Percentiles rank a stretch among this genome's conserved stretches.
Conservation (phyloP, 106 monocot genomes). For the Agapanthus africanus region DNA sequence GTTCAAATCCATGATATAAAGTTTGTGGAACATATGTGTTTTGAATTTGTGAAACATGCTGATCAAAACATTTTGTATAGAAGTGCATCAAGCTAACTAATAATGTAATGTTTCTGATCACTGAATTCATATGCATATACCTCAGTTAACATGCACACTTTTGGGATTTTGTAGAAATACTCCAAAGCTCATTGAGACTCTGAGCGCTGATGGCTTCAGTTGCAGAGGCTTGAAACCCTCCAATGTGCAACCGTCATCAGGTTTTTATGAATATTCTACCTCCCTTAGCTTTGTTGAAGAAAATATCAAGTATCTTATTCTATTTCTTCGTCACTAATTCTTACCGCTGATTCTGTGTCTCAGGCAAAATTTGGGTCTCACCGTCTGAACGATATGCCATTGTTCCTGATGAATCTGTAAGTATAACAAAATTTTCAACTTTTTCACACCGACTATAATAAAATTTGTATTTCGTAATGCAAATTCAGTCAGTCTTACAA, state of each 20-base stretch:
- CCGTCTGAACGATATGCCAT: conserved; percentile 93
- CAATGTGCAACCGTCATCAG: neutral
- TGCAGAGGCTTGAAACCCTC: conserved; percentile 1
- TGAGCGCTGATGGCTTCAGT: conserved; percentile 4
- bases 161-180: conserved; percentile 1
- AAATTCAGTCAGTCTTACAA: neutral
- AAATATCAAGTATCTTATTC: neutral
- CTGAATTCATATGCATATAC: neutral
- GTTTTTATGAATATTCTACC: neutral
- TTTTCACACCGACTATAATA: neutral
- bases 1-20: neutral
- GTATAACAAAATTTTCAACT: conserved; percentile 5
- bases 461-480: neutral
- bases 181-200: neutral
- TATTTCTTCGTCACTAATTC: neutral
- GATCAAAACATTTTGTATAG: neutral
- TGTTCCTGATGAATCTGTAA: conserved; percentile 88
- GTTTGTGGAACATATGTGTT: neutral
- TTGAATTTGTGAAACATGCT: neutral
- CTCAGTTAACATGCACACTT: neutral
- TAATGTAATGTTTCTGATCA: neutral
- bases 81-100: neutral
- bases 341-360: neutral
- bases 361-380: conserved; percentile 88
- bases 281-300: neutral